A percentile compares a stretch with the other conserved stretches of the same genome.
Conservation (phyloP, 1,284 basidiomycete genomes). For the Malassezia nana region DNA sequence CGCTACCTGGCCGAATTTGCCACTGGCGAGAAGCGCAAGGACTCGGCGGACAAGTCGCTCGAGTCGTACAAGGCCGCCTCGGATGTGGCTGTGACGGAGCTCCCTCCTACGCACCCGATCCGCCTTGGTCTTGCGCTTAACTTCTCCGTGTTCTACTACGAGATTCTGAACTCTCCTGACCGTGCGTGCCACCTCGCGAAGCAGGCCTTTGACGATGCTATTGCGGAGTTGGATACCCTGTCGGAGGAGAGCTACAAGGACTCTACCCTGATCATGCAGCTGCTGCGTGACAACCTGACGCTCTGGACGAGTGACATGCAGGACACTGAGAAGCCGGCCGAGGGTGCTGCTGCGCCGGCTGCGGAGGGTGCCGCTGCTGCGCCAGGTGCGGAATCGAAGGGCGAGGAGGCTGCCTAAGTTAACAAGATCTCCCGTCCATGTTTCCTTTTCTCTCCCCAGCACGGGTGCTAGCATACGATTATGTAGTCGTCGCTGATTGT, state of each 20-base stretch:
- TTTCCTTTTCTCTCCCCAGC: not conserved
- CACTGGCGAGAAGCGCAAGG: constrained; percentile 96
- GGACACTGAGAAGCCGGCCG: constrained; percentile 49
- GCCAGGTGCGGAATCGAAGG: constrained; percentile 25
- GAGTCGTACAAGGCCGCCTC: constrained; percentile 99
- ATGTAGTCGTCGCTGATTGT: not conserved
- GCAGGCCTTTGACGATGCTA: constrained; percentile 98
- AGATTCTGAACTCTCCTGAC: constrained; percentile 98
- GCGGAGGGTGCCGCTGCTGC: constrained; percentile 35
- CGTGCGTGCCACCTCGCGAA: constrained; percentile 98
- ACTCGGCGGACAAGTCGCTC: constrained; percentile 93
- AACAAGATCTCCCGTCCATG: not conserved
- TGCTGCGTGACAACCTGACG: constrained; percentile 95
- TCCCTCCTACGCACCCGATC: constrained; percentile 97
- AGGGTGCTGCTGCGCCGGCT: constrained; percentile 34
- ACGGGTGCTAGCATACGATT: constrained; percentile 6
- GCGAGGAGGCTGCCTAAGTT: constrained; percentile 46
- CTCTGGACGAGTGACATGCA: constrained; percentile 89
- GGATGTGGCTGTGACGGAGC: constrained; percentile 92
- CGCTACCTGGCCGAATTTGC: constrained; percentile 99
- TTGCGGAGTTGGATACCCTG: constrained; percentile 97
- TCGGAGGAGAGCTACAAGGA: constrained; percentile 98
- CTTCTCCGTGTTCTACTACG: constrained; percentile 99
- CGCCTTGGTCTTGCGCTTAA: constrained; percentile 97
- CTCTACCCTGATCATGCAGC: constrained; percentile 90